Conservation (phyloP, 345 rosid genomes). For the Euphorbia peplus region DNA sequence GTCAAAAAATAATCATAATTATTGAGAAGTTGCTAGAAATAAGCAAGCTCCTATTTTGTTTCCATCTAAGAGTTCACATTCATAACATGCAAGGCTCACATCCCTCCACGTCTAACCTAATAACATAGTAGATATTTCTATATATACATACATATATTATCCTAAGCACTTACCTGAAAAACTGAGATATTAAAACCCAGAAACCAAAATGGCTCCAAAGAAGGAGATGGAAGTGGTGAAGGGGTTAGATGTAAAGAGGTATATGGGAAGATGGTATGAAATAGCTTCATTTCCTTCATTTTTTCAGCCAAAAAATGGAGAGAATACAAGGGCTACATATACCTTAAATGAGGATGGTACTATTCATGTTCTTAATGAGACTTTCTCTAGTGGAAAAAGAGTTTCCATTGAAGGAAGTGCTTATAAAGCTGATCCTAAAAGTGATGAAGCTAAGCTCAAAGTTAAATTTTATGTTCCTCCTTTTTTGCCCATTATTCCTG, state of each 20-base stretch:
- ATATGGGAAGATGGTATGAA: conserved; percentile 57
- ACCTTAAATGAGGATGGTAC: conserved; percentile 69
- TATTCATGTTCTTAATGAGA: conserved; percentile 73
- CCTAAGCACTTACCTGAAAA: neutral
- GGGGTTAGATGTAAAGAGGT: conserved; percentile 56
- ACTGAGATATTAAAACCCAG: too few species aligned
- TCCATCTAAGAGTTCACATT: too few species aligned
- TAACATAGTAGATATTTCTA: too few species aligned
- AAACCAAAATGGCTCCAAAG: too few species aligned
- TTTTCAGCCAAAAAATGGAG: conserved; percentile 74
- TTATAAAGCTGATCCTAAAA: conserved; percentile 67
- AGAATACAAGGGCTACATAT: conserved; percentile 78
- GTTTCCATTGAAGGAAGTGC: conserved; percentile 64
- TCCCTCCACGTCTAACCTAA: conserved; percentile 40
- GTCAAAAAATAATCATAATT: too few species aligned
- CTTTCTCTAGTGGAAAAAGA: conserved; percentile 73
- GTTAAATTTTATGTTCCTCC: conserved; percentile 90
- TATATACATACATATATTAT: neutral
- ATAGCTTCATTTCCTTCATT: conserved; percentile 54
- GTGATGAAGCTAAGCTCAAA: conserved; percentile 88
- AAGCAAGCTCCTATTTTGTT: too few species aligned
- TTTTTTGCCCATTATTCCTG: conserved; percentile 74
- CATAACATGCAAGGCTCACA: conserved; percentile 16
- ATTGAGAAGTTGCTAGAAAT: too few species aligned
- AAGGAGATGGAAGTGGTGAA: conserved; percentile 75